These are phyloP conservation scores for Salvia splendens DNA, from an alignment of 257 asterid species.

Conservation along the genomic window DNA sequence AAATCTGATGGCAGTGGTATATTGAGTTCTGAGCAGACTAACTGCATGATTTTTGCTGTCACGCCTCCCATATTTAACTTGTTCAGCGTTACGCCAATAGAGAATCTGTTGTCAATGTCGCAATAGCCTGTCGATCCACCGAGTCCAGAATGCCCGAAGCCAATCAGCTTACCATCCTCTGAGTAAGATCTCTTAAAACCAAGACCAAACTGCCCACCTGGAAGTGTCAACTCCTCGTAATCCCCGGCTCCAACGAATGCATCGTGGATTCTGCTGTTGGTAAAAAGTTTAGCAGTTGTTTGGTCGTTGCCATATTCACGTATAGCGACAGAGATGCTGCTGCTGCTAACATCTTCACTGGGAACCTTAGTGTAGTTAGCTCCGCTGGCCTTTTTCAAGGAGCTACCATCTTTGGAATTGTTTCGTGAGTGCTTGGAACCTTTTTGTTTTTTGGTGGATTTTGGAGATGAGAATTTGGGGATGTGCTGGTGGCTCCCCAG, in stretches of 20 bases:
- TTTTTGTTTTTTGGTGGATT: slow-evolving; percentile 48
- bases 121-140: slow-evolving; percentile 95
- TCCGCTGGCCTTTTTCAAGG: slow-evolving; percentile 22
- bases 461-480: slow-evolving; percentile 57
- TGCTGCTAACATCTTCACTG: slow-evolving; percentile 31
- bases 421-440: slow-evolving; percentile 8
- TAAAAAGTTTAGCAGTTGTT: slow-evolving; percentile 46
- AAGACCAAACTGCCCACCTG: slow-evolving; percentile 75
- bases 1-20: slow-evolving; percentile 78
- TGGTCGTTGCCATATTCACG: slow-evolving; percentile 11
- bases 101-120: slow-evolving; percentile 65
- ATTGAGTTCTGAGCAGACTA: slow-evolving; percentile 81
- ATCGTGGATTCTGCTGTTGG: slow-evolving; percentile 63
- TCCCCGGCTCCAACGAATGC: slow-evolving; percentile 78
- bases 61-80: slow-evolving; percentile 82
- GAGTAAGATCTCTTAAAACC: slow-evolving; percentile 80
- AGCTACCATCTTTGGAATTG: no score
- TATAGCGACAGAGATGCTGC: slow-evolving; percentile 17
- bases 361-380: slow-evolving; percentile 52
- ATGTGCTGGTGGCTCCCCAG: slow-evolving; percentile 80
- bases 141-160: slow-evolving; percentile 93
- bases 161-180: slow-evolving; percentile 59
- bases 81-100: slow-evolving; percentile 77
- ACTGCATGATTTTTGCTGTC: slow-evolving; percentile 72
- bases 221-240: slow-evolving; percentile 57